A percentile compares a stretch with the other conserved stretches of the same genome.
Conservation (phyloP, 1,284 basidiomycete genomes). For the Trichosporon asahii region DNA sequence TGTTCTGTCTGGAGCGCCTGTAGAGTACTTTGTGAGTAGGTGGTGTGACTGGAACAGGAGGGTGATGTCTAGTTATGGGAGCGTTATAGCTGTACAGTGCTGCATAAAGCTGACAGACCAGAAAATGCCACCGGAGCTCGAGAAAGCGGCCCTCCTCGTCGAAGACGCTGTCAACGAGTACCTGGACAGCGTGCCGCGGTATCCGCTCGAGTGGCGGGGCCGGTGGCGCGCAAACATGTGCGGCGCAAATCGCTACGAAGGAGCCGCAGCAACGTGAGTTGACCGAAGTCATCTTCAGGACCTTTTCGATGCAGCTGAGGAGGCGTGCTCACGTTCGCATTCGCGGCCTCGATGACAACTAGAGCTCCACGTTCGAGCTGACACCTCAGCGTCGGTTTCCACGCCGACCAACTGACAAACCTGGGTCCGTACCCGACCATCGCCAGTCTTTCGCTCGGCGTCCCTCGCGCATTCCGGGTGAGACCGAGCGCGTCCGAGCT, state of each 20-base stretch:
- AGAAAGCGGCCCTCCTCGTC: constrained; percentile 70
- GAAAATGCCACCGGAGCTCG: constrained; percentile 55
- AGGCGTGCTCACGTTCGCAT: no score
- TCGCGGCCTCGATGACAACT: no score
- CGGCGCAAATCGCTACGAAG: constrained; percentile 83
- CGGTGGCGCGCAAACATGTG: constrained; percentile 85
- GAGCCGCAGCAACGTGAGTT: constrained; percentile 61
- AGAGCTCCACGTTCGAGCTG: neutral
- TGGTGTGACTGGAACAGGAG: no score
- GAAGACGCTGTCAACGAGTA: constrained; percentile 74
- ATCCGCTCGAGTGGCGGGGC: constrained; percentile 70
- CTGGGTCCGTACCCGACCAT: constrained; percentile 90
- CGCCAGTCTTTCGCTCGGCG: constrained; percentile 85
- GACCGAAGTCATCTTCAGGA: no score
- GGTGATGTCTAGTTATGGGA: no score
- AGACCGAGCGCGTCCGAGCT: constrained; percentile 51
- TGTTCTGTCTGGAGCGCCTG: constrained; percentile 16
- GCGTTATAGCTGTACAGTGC: no score
- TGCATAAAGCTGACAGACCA: constrained; percentile 6
- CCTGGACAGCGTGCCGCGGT: constrained; percentile 62
- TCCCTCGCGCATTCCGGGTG: constrained; percentile 69
- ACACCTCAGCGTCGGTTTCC: constrained; percentile 67
- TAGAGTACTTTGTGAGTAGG: constrained; percentile 30
- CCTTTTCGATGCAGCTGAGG: no score
- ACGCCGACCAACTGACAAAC: constrained; percentile 66